Evolutionary conservation across 345 rosid species (phyloP).

Genomic region (Euphorbia tirucalli): DNA sequence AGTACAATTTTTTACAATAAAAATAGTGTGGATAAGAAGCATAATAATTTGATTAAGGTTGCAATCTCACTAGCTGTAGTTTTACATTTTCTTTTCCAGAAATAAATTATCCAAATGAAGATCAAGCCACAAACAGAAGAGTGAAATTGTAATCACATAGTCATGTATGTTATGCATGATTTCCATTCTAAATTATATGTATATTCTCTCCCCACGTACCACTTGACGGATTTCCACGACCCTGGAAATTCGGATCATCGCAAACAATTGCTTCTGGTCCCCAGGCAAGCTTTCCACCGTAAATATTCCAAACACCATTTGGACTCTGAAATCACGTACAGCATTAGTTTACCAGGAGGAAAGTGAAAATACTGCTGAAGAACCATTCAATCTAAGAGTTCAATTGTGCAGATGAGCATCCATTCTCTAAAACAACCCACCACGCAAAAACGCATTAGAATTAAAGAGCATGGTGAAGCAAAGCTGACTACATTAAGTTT

Average conservation of each 20-base stretch:
- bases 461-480: neutral
- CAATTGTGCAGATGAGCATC: neutral
- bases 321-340: constrained; percentile 36
- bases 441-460: neutral
- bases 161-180: neutral
- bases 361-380: no score
- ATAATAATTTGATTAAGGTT: neutral
- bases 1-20: neutral
- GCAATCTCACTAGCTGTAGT: neutral
- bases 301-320: constrained; percentile 56
- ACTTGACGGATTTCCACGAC: constrained; percentile 49
- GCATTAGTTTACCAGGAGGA: constrained; percentile 3
- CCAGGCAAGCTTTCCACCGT: constrained; percentile 52
- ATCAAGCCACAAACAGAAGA: neutral
- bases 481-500: neutral
- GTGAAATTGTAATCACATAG: neutral
- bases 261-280: constrained; percentile 56
- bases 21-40: neutral
- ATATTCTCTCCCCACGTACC: constrained; percentile 26
- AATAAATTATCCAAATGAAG: neutral
- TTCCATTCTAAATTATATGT: neutral
- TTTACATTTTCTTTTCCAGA: neutral
- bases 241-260: constrained; percentile 55
- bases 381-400: neutral
- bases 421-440: neutral